Evolutionary conservation across 257 asterid species (phyloP), one percentile per base, ranked within the genome.

Genomic region (Scutellaria baicalensis): DNA sequence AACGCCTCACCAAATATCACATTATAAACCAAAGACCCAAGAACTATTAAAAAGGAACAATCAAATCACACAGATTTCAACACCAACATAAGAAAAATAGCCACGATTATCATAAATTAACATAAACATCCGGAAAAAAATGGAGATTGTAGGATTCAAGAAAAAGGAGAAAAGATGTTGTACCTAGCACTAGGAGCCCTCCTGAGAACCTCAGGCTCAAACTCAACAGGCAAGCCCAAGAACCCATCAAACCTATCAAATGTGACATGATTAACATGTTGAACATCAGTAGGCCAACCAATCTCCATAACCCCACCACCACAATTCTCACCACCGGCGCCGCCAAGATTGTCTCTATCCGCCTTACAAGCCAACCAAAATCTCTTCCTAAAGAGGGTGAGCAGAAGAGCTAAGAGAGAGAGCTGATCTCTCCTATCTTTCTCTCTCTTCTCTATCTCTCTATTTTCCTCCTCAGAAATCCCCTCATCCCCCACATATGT

Each of bases 181-280:
- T 73, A 93, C 98, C 98, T 93, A 45, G 98, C 98, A 78, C 98
- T 91, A 70, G 98, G 97, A 50, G 98, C 86, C 81, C 97, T 87
- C 79, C 89, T 83, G 13, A 89, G 86, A 40, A 91, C 96, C 75
- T 93, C 98, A 56, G 97, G 98, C 82, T 93, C 98, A 83, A 93
- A 93, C 79, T 93, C 98, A 68, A 84, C 96, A 47, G 98, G 98
- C 84, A 93, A 86, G 11, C 98, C 98, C 87, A 93, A 82, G 72
- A 93, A 93, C 10, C 98, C 98, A 85, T 93, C 88, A 70, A 93
- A 93, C 81, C 98, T 82, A 84, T 93, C 98, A 80, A 93, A 93
- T 5, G 98, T 93, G 52, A 93, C 98, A 72, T 93, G 98, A 33
- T 91, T 89, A 59, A 93, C 96, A 76, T 93, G 98, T 69, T 92